These are phyloP conservation scores for Xylariaceae sp. DNA, from an alignment of 2,329 filamentous ascomycete species.

Conservation along the genomic window DNA sequence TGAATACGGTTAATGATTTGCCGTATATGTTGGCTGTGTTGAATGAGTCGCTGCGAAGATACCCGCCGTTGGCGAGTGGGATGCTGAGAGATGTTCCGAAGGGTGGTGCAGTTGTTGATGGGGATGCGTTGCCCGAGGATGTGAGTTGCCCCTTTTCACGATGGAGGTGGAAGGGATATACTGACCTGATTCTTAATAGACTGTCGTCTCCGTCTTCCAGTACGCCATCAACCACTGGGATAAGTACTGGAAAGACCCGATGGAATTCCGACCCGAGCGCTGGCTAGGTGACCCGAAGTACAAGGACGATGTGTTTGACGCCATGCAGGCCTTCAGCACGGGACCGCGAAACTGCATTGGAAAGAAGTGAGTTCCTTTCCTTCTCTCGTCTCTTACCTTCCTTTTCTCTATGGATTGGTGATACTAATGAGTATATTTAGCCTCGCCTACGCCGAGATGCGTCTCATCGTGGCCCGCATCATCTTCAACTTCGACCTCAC, in stretches of 20 bases:
- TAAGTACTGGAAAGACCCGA: slow-evolving; percentile 35
- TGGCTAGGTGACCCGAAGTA: slow-evolving; percentile 33
- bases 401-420: not conserved
- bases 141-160: slow-evolving; percentile 18
- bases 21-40: slow-evolving; percentile 40
- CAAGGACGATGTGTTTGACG: slow-evolving; percentile 31
- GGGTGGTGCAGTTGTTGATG: slow-evolving; percentile 27
- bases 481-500: slow-evolving; percentile 38
- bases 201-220: slow-evolving; percentile 36
- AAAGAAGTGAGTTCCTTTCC: slow-evolving; percentile 33
- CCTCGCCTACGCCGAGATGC: slow-evolving; percentile 40
- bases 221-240: slow-evolving; percentile 34
- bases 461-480: slow-evolving; percentile 36
- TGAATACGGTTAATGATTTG: slow-evolving; percentile 32
- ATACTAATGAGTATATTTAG: slow-evolving; percentile 23
- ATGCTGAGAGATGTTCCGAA: slow-evolving; percentile 25
- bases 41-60: slow-evolving; percentile 40
- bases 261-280: slow-evolving; percentile 38
- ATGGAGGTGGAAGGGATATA: not conserved
- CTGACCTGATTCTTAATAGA: slow-evolving; percentile 26
- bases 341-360: slow-evolving; percentile 40
- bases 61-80: slow-evolving; percentile 33
- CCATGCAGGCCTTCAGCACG: slow-evolving; percentile 35
- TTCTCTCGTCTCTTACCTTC: too few relatives aligned
- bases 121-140: slow-evolving; percentile 25